Conservation (phyloP, 768 basidiomycete species). For the Lactarius indigo region DNA sequence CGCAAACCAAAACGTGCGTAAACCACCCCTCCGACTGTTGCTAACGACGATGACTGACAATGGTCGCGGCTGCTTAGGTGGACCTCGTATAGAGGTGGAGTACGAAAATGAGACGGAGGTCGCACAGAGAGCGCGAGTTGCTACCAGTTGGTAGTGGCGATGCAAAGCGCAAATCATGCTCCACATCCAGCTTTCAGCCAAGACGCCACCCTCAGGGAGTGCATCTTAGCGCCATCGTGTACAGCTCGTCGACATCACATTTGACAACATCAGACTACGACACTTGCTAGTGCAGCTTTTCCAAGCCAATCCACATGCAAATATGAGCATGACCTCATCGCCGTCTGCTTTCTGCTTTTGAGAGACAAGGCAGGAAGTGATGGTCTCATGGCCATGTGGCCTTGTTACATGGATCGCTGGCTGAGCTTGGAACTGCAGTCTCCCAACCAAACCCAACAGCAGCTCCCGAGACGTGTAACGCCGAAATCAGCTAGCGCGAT, state of each 20-base stretch:
- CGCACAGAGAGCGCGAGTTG: constrained; percentile 4
- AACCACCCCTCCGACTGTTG: background rate
- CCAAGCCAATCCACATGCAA: background rate
- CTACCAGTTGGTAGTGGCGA: constrained; percentile 17
- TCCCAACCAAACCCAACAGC: background rate
- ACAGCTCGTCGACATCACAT: background rate
- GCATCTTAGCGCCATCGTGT: background rate
- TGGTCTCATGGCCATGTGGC: background rate
- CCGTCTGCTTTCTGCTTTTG: background rate
- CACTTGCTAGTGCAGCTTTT: background rate
- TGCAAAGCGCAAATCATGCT: background rate
- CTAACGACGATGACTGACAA: background rate
- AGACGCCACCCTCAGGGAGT: background rate
- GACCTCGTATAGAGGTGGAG: constrained; percentile 22
- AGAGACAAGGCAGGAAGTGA: background rate
- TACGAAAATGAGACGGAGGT: constrained; percentile 21
- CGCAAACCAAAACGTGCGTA: constrained; percentile 22
- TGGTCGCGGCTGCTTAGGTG: constrained; percentile 10
- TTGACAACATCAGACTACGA: background rate
- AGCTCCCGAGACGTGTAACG: background rate
- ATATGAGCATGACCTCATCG: background rate
- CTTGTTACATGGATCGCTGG: background rate
- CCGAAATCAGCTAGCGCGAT: background rate
- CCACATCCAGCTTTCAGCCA: background rate
- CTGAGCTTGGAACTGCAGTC: background rate